Evolutionary conservation across 495 filamentous ascomycete genomes (phyloP).

Genomic region (Tirmania nivea): DNA sequence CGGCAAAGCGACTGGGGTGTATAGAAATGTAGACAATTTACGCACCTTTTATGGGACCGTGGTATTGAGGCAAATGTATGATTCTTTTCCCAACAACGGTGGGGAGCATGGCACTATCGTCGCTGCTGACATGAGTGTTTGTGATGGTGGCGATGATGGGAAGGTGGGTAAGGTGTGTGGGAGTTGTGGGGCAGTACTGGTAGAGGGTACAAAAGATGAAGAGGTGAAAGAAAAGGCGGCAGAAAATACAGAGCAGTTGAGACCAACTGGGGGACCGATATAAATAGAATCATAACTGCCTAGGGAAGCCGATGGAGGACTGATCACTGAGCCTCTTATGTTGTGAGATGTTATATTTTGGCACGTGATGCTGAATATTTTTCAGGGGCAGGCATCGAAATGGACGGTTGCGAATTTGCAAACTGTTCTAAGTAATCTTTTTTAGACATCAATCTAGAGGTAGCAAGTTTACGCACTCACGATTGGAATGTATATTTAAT

Average conservation of each 20-base stretch:
- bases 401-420: too few species aligned
- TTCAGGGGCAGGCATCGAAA: too few species aligned
- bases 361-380: too few species aligned
- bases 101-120: background rate
- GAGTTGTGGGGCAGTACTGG: background rate
- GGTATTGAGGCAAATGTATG: background rate
- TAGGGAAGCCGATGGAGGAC: too few species aligned
- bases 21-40: background rate
- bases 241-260: background rate
- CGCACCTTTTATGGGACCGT: background rate
- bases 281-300: too few species aligned
- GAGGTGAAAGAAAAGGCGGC: background rate
- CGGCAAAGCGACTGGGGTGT: background rate
- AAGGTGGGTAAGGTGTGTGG: background rate
- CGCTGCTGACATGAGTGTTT: background rate
- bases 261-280: background rate
- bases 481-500: too few species aligned
- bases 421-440: too few species aligned
- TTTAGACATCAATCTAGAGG: too few species aligned
- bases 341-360: too few species aligned
- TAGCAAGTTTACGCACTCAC: too few species aligned
- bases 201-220: background rate
- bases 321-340: too few species aligned
- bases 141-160: background rate
- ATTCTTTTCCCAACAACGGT: background rate